Percentiles rank a stretch among this genome's conserved stretches.
phyloP scores from a whole-genome alignment of 2,329 filamentous ascomycete species.

The Stachybotrys elegans region DNA sequence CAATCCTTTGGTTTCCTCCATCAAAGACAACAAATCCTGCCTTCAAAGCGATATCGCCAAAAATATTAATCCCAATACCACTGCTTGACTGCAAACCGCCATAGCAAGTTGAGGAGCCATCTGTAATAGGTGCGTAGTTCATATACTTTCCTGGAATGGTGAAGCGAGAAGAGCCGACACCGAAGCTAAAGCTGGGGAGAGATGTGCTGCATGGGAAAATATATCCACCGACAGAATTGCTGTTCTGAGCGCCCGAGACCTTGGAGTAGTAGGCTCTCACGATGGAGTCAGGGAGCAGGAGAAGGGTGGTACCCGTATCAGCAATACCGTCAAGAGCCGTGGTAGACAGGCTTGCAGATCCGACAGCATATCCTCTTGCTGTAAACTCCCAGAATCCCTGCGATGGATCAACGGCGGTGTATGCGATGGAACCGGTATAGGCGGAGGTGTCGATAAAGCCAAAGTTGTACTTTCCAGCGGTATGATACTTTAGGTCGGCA shows the following conservation, averaged over 20 bases:
- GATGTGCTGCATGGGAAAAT: constrained; percentile 40
- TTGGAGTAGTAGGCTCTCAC: constrained; percentile 44
- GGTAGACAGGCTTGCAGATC: constrained; percentile 23
- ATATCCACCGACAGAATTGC: constrained; percentile 35
- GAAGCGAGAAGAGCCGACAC: constrained; percentile 41
- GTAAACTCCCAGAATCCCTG: constrained; percentile 62
- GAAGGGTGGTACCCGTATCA: constrained; percentile 59
- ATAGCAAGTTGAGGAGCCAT: constrained; percentile 48
- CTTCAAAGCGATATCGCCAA: constrained; percentile 56
- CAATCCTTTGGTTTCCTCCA: constrained; percentile 47
- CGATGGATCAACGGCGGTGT: constrained; percentile 47
- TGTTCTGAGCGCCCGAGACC: constrained; percentile 36
- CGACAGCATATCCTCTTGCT: constrained; percentile 14
- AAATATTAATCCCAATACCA: constrained; percentile 45
- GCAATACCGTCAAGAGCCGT: constrained; percentile 37
- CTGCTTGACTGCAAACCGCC: constrained; percentile 60
- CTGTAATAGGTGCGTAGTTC: constrained; percentile 44
- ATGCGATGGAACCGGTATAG: constrained; percentile 54
- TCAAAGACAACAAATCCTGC: constrained; percentile 54
- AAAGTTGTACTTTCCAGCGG: constrained; percentile 58
- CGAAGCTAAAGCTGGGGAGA: constrained; percentile 47
- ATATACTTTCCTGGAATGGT: constrained; percentile 48
- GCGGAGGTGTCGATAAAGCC: constrained; percentile 44
- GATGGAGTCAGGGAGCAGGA: constrained; percentile 52
- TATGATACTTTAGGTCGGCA: constrained; percentile 34